These are phyloP conservation scores for Pycnococcus provasolii DNA, from an alignment of 139 green algal species.

Conservation along the genomic window DNA sequence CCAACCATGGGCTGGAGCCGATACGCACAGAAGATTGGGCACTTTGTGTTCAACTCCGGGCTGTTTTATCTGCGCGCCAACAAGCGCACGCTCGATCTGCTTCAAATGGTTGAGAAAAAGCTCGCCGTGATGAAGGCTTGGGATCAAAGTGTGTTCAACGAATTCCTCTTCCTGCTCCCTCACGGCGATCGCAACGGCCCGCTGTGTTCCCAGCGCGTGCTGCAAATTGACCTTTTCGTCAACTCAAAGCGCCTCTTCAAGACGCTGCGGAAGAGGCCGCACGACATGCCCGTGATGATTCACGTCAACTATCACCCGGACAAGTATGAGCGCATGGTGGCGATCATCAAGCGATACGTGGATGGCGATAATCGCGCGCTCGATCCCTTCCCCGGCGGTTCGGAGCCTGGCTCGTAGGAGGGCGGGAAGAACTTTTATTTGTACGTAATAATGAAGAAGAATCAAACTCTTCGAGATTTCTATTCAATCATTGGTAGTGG, in stretches of 20 bases:
- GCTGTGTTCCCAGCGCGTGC: conserved; percentile 2
- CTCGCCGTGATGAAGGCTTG: conserved; percentile 28
- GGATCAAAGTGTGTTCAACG: conserved; percentile 42
- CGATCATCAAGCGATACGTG: conserved; percentile 48
- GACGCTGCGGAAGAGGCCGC: conserved; percentile 18
- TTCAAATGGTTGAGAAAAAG: neutral
- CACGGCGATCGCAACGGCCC: too few relatives aligned
- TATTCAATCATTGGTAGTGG: too few relatives aligned
- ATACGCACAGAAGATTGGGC: conserved; percentile 47
- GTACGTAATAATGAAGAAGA: too few relatives aligned
- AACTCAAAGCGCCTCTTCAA: conserved; percentile 41
- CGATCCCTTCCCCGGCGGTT: neutral
- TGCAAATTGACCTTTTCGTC: conserved; percentile 36
- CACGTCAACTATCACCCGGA: conserved; percentile 75
- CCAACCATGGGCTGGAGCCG: conserved; percentile 74
- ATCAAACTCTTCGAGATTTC: too few relatives aligned
- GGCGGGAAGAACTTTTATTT: too few relatives aligned
- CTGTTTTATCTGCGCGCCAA: conserved; percentile 31
- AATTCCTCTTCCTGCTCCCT: conserved; percentile 4
- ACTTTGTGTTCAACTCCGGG: conserved; percentile 43
- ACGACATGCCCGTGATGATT: conserved; percentile 28
- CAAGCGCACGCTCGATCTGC: conserved; percentile 17
- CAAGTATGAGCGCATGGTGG: conserved; percentile 73
- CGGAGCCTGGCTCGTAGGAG: neutral
- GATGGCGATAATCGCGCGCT: neutral